phyloP scores from a whole-genome alignment of 495 filamentous ascomycete species.

The Lasiosphaeris hirsuta region DNA sequence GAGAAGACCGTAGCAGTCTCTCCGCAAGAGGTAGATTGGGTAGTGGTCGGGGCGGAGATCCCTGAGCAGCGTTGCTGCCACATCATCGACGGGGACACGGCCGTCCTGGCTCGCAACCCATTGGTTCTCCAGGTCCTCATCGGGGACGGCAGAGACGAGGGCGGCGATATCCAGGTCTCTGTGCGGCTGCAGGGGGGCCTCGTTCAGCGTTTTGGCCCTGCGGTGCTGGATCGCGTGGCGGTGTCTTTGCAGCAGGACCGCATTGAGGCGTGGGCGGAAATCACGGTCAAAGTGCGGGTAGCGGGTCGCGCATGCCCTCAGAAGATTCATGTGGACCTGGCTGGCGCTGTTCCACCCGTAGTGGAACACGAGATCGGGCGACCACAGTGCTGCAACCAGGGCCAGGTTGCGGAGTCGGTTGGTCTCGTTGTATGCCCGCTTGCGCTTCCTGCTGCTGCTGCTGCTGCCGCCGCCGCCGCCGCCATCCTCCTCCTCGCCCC shows the following conservation, averaged over 20 bases:
- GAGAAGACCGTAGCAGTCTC: background rate
- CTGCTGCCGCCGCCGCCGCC: no score
- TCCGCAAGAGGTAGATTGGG: background rate
- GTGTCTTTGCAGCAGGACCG: background rate
- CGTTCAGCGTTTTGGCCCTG: background rate
- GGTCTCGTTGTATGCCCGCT: slow-evolving; percentile 4
- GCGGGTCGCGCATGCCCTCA: background rate
- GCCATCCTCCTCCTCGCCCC: no score
- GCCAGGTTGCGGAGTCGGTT: slow-evolving; percentile 4
- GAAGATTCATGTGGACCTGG: slow-evolving; percentile 5
- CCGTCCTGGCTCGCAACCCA: no score
- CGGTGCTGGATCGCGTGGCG: background rate
- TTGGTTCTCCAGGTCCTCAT: no score
- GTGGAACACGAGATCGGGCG: background rate
- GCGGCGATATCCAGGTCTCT: background rate
- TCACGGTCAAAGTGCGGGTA: background rate
- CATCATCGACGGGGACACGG: no score
- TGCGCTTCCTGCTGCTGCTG: background rate
- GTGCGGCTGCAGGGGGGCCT: slow-evolving; percentile 1
- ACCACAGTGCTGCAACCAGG: background rate
- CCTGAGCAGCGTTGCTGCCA: background rate
- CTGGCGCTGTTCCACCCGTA: background rate
- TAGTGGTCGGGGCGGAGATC: background rate
- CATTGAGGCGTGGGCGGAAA: background rate
- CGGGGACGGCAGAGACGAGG: background rate